phyloP scores from a whole-genome alignment of 495 filamentous ascomycete species.

The Clohesyomyces aquaticus region DNA sequence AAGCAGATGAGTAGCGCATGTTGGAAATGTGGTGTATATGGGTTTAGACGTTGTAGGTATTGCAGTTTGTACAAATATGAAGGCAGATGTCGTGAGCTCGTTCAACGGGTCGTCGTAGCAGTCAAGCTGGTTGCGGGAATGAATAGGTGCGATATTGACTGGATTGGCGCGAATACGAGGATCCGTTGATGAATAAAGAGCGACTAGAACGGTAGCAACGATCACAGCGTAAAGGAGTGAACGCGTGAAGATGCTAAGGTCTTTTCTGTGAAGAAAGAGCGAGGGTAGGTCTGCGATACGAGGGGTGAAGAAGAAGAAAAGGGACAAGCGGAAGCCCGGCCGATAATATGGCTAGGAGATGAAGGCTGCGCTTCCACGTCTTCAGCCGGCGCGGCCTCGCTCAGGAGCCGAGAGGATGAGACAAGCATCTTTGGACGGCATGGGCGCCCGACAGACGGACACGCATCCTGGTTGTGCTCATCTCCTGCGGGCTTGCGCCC shows the following conservation, averaged over 20 bases:
- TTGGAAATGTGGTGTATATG: constrained; percentile 11
- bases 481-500: constrained; percentile 10
- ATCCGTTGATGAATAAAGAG: constrained; percentile 13
- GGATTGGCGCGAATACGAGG: too few species aligned
- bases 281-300: not conserved
- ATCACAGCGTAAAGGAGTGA: constrained; percentile 41
- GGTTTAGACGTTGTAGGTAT: not conserved
- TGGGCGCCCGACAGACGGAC: constrained; percentile 10
- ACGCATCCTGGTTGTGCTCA: constrained; percentile 14
- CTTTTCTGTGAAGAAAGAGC: too few species aligned
- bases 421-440: not conserved
- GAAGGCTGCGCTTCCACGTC: constrained; percentile 10
- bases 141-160: too few species aligned
- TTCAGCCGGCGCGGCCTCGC: not conserved
- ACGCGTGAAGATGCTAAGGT: constrained; percentile 28
- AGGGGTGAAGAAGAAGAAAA: constrained; percentile 21
- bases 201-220: constrained; percentile 17
- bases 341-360: constrained; percentile 22
- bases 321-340: too few species aligned
- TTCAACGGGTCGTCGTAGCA: not conserved
- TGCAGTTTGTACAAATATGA: not conserved
- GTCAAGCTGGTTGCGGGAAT: not conserved
- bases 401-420: not conserved
- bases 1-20: constrained; percentile 40
- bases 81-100: not conserved